Percentiles rank a stretch among this genome's conserved stretches.
Evolutionary conservation across 148 eudicot genomes (phyloP).

Genomic region (Rhododendron henanense): DNA sequence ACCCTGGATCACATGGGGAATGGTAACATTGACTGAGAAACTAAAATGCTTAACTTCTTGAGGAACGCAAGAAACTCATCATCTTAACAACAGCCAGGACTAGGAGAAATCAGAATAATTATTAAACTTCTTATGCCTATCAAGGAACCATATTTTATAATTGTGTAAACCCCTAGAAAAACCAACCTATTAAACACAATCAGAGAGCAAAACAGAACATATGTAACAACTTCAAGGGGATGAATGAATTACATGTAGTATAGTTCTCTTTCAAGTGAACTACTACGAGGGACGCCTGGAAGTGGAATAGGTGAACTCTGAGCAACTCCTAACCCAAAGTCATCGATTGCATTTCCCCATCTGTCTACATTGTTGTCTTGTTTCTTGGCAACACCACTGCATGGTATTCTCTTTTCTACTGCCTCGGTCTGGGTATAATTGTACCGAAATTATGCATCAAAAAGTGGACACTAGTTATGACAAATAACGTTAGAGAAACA

Average conservation of each 20-base stretch:
- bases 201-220: not conserved
- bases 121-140: not conserved
- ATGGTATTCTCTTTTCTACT: constrained; percentile 24
- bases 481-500: not conserved
- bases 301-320: constrained; percentile 59
- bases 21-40: not conserved
- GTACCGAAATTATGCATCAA: not conserved
- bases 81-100: not conserved
- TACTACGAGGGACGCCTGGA: constrained; percentile 27
- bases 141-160: not conserved
- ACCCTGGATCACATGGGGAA: not conserved
- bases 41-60: not conserved
- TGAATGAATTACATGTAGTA: constrained; percentile 39
- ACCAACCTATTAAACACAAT: not conserved
- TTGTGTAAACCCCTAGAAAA: not conserved
- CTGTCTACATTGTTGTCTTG: constrained; percentile 17
- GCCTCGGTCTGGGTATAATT: constrained; percentile 14
- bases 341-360: constrained; percentile 11
- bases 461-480: not conserved
- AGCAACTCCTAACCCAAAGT: constrained; percentile 20
- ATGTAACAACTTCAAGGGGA: constrained; percentile 1
- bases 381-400: constrained; percentile 17
- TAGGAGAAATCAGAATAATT: not conserved
- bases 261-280: constrained; percentile 41
- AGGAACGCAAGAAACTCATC: not conserved